A percentile compares a stretch with the other conserved stretches of the same genome.
These are phyloP conservation scores for Letharia lupina DNA, from an alignment of 495 filamentous ascomycete genomes.

Conservation along the genomic window DNA sequence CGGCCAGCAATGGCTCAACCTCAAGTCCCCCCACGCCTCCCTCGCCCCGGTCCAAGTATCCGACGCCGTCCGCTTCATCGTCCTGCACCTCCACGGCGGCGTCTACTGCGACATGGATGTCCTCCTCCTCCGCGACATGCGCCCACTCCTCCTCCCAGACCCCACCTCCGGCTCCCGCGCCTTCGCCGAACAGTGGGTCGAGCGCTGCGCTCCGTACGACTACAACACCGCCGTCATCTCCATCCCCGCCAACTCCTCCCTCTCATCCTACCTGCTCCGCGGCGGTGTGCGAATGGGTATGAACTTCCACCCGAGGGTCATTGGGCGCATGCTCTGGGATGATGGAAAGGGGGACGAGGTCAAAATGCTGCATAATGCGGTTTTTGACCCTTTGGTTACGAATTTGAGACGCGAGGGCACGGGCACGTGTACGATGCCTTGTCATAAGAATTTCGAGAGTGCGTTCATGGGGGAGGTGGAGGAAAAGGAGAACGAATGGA, in stretches of 20 bases:
- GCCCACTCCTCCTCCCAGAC: constrained; percentile 42
- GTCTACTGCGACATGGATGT: constrained; percentile 53
- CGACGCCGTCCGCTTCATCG: constrained; percentile 46
- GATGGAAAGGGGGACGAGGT: constrained; percentile 45
- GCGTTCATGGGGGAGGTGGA: constrained; percentile 40
- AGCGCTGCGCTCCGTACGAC: constrained; percentile 44
- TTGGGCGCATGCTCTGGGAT: constrained; percentile 50
- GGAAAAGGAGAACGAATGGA: constrained; percentile 43
- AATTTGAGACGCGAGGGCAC: constrained; percentile 48
- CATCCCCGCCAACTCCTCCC: constrained; percentile 45
- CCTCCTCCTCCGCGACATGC: constrained; percentile 48
- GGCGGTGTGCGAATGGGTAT: constrained; percentile 51
- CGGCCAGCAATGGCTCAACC: constrained; percentile 20
- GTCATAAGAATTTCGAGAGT: constrained; percentile 44
- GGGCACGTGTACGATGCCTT: constrained; percentile 45
- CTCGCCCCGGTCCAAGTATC: constrained; percentile 37
- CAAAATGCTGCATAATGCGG: constrained; percentile 48
- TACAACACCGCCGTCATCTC: constrained; percentile 54
- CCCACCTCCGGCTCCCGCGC: constrained; percentile 33
- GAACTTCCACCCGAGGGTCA: constrained; percentile 48
- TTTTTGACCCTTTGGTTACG: constrained; percentile 52
- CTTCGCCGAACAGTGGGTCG: constrained; percentile 51
- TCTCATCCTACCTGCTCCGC: constrained; percentile 47
- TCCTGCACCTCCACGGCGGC: constrained; percentile 48
- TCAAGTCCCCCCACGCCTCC: constrained; percentile 3